Conservation (phyloP, 441 rosid genomes). For the Euphorbia schlechtendalii region DNA sequence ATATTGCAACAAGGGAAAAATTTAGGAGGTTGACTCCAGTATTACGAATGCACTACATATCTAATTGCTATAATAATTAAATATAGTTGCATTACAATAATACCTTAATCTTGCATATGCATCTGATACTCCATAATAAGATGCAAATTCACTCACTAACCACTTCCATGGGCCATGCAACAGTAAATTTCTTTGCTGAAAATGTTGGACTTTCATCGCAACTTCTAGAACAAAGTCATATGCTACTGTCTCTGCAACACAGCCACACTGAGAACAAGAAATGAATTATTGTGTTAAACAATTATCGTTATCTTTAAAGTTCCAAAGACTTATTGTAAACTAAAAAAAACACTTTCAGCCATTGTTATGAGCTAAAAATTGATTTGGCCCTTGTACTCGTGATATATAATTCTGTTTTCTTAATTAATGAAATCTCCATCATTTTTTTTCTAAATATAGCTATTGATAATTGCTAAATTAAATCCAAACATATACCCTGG, state of each 20-base stretch:
- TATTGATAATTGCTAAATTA: not conserved
- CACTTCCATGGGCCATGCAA: conserved; percentile 91
- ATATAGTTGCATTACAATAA: conserved; percentile 38
- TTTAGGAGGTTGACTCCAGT: conserved; percentile 12
- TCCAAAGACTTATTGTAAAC: not conserved
- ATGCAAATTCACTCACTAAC: conserved; percentile 76
- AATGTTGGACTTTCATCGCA: conserved; percentile 75
- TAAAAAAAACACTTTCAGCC: not conserved
- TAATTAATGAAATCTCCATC: too few relatives aligned
- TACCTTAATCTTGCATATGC: conserved; percentile 87
- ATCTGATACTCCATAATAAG: conserved; percentile 87
- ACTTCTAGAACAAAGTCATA: conserved; percentile 88
- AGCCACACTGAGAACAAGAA: conserved; percentile 52
- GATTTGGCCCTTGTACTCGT: not conserved
- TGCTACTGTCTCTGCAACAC: conserved; percentile 93
- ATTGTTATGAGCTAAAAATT: not conserved
- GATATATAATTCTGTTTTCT: not conserved
- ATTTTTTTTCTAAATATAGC: not conserved
- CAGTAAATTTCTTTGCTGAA: conserved; percentile 75
- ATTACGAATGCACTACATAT: not conserved
- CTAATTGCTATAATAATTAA: not conserved
- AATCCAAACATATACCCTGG: conserved; percentile 37
- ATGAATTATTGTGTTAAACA: not conserved
- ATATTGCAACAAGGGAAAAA: conserved; percentile 19
- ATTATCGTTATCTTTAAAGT: not conserved